phyloP scores from a whole-genome alignment of 1,284 basidiomycete species.

The Heterobasidion irregulare region DNA sequence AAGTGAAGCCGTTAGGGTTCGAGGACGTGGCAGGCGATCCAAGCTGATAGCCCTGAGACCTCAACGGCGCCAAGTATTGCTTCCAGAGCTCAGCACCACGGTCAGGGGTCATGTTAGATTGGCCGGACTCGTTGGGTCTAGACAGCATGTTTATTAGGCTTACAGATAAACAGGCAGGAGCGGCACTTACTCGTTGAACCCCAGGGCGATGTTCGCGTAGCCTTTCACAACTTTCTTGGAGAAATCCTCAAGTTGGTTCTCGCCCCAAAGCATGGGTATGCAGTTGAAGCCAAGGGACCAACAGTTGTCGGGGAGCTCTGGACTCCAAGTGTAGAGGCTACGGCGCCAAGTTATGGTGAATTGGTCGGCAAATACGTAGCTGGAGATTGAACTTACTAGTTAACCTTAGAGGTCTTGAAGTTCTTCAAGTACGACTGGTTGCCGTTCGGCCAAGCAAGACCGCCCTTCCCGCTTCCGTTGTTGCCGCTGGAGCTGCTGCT shows the following conservation, averaged over 20 bases:
- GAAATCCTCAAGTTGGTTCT: conserved; percentile 35
- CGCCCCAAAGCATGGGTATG: conserved; percentile 68
- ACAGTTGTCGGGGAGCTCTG: conserved; percentile 28
- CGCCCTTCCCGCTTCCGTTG: conserved; percentile 37
- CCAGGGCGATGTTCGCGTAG: conserved; percentile 46
- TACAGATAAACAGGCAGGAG: neutral
- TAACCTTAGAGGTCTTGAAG: conserved; percentile 35
- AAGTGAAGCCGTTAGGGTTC: conserved; percentile 45
- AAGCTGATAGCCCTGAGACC: conserved; percentile 45
- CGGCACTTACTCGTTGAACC: conserved; percentile 61
- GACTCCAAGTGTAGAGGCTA: conserved; percentile 56
- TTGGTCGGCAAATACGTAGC: neutral
- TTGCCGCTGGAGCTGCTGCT: conserved; percentile 7
- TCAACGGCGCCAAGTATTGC: conserved; percentile 53
- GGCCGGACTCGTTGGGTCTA: conserved; percentile 52
- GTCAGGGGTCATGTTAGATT: conserved; percentile 52
- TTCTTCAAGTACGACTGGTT: conserved; percentile 34
- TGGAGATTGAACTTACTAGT: conserved; percentile 30
- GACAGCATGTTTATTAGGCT: conserved; percentile 1
- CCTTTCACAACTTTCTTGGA: conserved; percentile 33
- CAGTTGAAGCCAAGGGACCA: conserved; percentile 36
- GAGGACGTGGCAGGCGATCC: conserved; percentile 64
- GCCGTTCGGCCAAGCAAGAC: conserved; percentile 58
- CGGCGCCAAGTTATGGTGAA: neutral
- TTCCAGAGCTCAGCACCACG: conserved; percentile 51